Conservation (phyloP, 805 yeast species). For the Lachancea lanzarotensis region DNA sequence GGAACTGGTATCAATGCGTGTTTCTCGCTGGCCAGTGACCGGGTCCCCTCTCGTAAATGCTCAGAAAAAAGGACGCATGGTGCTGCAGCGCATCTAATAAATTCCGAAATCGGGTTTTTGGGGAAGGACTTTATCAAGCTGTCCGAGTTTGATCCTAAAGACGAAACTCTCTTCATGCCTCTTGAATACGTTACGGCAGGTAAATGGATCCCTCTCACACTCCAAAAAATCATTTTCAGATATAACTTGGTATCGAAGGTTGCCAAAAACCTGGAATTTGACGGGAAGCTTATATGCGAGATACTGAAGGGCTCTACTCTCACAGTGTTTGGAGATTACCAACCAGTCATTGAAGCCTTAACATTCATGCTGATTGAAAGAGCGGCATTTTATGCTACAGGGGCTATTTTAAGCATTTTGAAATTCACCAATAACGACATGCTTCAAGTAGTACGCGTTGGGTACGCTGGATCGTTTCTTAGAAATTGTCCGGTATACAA, state of each 20-base stretch:
- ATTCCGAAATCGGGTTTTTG: constrained; percentile 27
- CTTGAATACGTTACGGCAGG: constrained; percentile 27
- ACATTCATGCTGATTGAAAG: constrained; percentile 18
- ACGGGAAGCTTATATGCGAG: constrained; percentile 19
- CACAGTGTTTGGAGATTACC: background rate
- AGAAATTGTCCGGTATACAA: constrained; percentile 17
- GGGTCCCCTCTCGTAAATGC: constrained; percentile 15
- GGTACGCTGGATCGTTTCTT: constrained; percentile 27
- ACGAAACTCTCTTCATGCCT: constrained; percentile 19
- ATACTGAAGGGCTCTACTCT: constrained; percentile 9
- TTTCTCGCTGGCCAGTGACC: constrained; percentile 28
- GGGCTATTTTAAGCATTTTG: constrained; percentile 16
- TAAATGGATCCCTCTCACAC: constrained; percentile 22
- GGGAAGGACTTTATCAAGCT: constrained; percentile 17
- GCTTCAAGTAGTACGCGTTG: constrained; percentile 14
- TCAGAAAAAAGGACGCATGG: background rate
- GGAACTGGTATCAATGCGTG: constrained; percentile 64
- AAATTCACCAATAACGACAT: background rate
- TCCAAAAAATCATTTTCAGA: constrained; percentile 14
- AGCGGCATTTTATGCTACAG: constrained; percentile 21
- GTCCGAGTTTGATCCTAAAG: constrained; percentile 16
- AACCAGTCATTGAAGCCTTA: constrained; percentile 8
- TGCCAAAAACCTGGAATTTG: constrained; percentile 6
- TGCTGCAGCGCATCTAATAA: constrained; percentile 14
- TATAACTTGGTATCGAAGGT: constrained; percentile 8